Evolutionary conservation across 1,284 basidiomycete species (phyloP), one percentile per base, ranked within the genome.

Genomic region (Cutaneotrichosporon cyanovorans): DNA sequence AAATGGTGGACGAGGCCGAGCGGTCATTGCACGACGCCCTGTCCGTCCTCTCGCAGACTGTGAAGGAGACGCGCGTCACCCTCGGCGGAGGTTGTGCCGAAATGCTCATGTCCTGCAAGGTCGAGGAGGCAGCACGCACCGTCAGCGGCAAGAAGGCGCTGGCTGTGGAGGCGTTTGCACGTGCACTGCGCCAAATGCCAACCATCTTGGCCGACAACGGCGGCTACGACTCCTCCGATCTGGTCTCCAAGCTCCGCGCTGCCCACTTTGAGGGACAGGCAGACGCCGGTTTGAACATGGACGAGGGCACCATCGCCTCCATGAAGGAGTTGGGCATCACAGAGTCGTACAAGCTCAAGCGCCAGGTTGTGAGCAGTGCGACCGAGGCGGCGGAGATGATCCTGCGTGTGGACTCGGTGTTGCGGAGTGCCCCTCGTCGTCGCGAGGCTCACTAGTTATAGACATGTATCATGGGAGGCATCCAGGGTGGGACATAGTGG

Each of bases 1-100:
- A 98, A 69, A 98, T 99, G 93, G 84, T 99, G 20, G 95, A 98
- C 64, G 95, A 99, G 73, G 95, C 95, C 4, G 95, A 98, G 65
- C 83, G 95, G 16, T 97, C 95, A 3, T 75, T 99, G 40, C 95
- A 98, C 65, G 95, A 99, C 59, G 95, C 95, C 2, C 83, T 99
- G 14, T 93, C 88, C 0, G 95, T 98, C 1, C 79, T 99, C 10
- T 93, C 90, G 4, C 95, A 99, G 69, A 98, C 93, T 0, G 91
- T 96, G 55, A 92, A 90, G 73, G 95, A 98, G 77, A 95, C 92
- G 2, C 79, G 95, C 21, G 81, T 90, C 6, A 85, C 89, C 4
- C 83, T 96, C 28, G 95, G 95, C 4, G 95, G 95, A 44, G 95
- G 95, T 23, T 98, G 92, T 69, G 84, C 91, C 1, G 95, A 98